phyloP scores from a whole-genome alignment of 2,329 filamentous ascomycete genomes.

The Didymella lethalis region DNA sequence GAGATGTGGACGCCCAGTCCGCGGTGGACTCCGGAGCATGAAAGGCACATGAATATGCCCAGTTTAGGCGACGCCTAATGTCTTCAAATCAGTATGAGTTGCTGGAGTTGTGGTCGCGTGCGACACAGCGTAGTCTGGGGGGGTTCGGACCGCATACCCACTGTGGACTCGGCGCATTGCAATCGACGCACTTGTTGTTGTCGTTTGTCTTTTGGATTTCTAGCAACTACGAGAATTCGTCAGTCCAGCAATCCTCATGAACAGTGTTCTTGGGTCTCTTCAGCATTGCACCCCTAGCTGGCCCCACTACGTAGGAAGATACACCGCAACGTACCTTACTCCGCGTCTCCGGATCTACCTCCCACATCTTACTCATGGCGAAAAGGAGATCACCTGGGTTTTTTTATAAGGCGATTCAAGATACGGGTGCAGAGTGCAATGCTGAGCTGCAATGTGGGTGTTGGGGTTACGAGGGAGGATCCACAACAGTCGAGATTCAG shows the following conservation, averaged over 20 bases:
- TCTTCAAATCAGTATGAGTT: constrained; percentile 28
- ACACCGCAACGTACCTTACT: constrained; percentile 73
- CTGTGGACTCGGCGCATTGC: constrained; percentile 93
- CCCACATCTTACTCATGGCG: constrained; percentile 83
- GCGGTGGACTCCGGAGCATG: constrained; percentile 92
- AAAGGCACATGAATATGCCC: constrained; percentile 97
- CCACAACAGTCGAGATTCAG: constrained; percentile 19
- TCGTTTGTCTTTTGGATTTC: constrained; percentile 88
- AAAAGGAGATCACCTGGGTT: constrained; percentile 13
- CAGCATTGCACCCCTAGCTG: constrained; percentile 17
- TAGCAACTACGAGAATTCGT: constrained; percentile 69
- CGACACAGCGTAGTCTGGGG: background rate
- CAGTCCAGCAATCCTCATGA: background rate
- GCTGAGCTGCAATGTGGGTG: constrained; percentile 9
- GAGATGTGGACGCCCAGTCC: constrained; percentile 97
- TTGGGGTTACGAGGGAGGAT: constrained; percentile 15
- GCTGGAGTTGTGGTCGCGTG: constrained; percentile 13
- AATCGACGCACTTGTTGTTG: constrained; percentile 94
- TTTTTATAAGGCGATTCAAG: background rate
- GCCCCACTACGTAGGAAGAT: constrained; percentile 14
- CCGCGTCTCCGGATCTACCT: constrained; percentile 96
- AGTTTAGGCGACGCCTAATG: constrained; percentile 84
- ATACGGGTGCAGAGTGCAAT: constrained; percentile 6
- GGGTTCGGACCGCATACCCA: constrained; percentile 70
- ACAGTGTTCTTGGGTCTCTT: background rate